A percentile compares a stretch with the other conserved stretches of the same genome.
Evolutionary conservation across 2,329 filamentous ascomycete species (phyloP).

Genomic region (Xylariaceae sp.): DNA sequence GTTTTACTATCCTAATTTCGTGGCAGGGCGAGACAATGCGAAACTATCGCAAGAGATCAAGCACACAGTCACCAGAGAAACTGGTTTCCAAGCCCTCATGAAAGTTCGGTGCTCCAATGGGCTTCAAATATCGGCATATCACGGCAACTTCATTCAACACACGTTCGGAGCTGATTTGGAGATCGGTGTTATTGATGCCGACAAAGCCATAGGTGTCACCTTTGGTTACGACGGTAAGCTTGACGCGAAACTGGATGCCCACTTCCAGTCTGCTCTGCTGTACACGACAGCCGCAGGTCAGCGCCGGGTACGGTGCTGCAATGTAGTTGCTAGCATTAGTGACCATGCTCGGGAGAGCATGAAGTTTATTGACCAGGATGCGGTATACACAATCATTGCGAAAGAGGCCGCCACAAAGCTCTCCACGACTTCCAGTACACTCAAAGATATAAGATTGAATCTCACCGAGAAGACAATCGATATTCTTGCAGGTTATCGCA

Average conservation of each 20-base stretch:
- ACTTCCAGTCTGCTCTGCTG: slow-evolving; percentile 92
- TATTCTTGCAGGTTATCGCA: slow-evolving; percentile 85
- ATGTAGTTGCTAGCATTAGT: slow-evolving; percentile 87
- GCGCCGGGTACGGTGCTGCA: slow-evolving; percentile 85
- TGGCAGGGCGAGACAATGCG: slow-evolving; percentile 76
- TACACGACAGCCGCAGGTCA: slow-evolving; percentile 91
- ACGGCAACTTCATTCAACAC: slow-evolving; percentile 94
- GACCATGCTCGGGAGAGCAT: slow-evolving; percentile 79
- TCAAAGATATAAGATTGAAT: slow-evolving; percentile 81
- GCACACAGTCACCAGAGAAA: slow-evolving; percentile 83
- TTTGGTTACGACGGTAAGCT: slow-evolving; percentile 97
- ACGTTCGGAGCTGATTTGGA: slow-evolving; percentile 93
- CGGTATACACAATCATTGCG: slow-evolving; percentile 80
- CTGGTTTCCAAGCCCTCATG: slow-evolving; percentile 93
- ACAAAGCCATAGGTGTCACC: slow-evolving; percentile 87
- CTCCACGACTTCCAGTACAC: slow-evolving; percentile 59
- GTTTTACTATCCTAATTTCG: slow-evolving; percentile 96
- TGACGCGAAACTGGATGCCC: slow-evolving; percentile 92
- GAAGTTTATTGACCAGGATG: slow-evolving; percentile 94
- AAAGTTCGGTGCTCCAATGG: slow-evolving; percentile 98
- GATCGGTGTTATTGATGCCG: slow-evolving; percentile 85
- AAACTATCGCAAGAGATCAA: slow-evolving; percentile 82
- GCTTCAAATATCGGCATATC: slow-evolving; percentile 87
- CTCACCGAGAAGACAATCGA: slow-evolving; percentile 92
- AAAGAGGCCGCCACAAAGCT: slow-evolving; percentile 93